Evolutionary conservation across 1,284 basidiomycete genomes (phyloP), one percentile per base, ranked within the genome.

Genomic region (Trichosporon asahii): DNA sequence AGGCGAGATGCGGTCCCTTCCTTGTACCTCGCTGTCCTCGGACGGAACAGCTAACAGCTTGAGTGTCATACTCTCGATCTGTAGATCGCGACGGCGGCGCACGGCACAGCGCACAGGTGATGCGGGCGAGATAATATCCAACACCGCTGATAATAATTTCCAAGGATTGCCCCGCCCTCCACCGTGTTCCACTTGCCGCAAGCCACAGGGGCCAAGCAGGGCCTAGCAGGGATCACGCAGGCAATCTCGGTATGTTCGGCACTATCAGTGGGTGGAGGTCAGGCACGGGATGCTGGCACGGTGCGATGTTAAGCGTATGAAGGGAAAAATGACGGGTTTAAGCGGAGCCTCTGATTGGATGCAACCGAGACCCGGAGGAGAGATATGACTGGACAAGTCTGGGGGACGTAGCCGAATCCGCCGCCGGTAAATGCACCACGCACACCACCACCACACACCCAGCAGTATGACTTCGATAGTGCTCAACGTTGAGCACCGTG

Each of bases 191-290:
- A 37, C 55, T 12, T 31, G 25, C 55, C 14, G 25, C 55, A 31
- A 53, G 49, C 49, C 49, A 53, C 49, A 11, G 21, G n/a, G n/a
- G 49, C 14, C 18, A 6, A 8, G 31, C 31, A 33, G 31, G 31
- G 31, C 31, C 11, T 21, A 5, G 44, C 15, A n/a, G 14, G 44
- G 18, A 7, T 18, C 5, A 12, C 15, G 3, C 4, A 44, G 40
- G 25, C 55, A 60, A 60, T 60, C 55, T 60, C 55, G 55, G 55
- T 60, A 60, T 60, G 55, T 60, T 60, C 55, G 55, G 55, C 55
- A 60, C 55, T 60, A 60, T 60, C 55, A 25, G 49, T 23, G 49
- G 55, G 27, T 60, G 27, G 55, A 60, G 55, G 55, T 31, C 27
- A 18, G 9, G 12, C 27, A 53, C n/a, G 21, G 18, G n/a, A n/a